These are phyloP conservation scores for Otatea glauca DNA, from an alignment of 176 grass and related monocot species.

Conservation along the genomic window DNA sequence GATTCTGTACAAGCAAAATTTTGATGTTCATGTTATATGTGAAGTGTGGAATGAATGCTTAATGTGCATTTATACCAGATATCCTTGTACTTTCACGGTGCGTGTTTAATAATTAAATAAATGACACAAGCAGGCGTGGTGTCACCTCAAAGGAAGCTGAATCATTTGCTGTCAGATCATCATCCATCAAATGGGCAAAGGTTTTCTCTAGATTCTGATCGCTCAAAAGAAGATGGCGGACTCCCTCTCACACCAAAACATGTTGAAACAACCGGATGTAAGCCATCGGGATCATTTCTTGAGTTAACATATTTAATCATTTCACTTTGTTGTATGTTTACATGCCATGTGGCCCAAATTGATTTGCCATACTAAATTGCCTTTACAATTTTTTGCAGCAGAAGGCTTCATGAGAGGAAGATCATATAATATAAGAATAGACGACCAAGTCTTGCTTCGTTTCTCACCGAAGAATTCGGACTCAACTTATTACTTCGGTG, in stretches of 20 bases:
- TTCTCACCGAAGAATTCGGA: constrained; percentile 97
- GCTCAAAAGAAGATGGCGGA: constrained; percentile 70
- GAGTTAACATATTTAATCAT: constrained; percentile 20
- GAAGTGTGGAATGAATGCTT: not conserved
- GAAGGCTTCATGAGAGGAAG: constrained; percentile 83
- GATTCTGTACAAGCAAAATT: constrained; percentile 23
- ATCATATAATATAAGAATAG: constrained; percentile 97
- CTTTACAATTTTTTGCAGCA: constrained; percentile 63
- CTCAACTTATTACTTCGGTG: constrained; percentile 96
- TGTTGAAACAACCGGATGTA: constrained; percentile 83
- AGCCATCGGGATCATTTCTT: constrained; percentile 44
- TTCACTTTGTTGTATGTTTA: constrained; percentile 18
- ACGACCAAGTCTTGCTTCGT: constrained; percentile 83
- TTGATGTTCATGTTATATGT: not conserved
- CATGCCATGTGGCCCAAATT: not conserved
- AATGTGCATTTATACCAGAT: constrained; percentile 11
- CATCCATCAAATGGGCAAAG: constrained; percentile 52
- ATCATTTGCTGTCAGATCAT: constrained; percentile 57
- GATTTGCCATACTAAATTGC: constrained; percentile 46
- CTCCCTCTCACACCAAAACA: constrained; percentile 76
- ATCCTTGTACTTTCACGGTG: not conserved
- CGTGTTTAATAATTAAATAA: constrained; percentile 30
- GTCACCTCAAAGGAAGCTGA: constrained; percentile 64
- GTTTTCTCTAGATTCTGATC: constrained; percentile 60
- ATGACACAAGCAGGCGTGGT: constrained; percentile 51